Evolutionary conservation across 1,139 yeast genomes (phyloP), one percentile per base, ranked within the genome.

Genomic region (Hemisphaericaspora subhashii): DNA sequence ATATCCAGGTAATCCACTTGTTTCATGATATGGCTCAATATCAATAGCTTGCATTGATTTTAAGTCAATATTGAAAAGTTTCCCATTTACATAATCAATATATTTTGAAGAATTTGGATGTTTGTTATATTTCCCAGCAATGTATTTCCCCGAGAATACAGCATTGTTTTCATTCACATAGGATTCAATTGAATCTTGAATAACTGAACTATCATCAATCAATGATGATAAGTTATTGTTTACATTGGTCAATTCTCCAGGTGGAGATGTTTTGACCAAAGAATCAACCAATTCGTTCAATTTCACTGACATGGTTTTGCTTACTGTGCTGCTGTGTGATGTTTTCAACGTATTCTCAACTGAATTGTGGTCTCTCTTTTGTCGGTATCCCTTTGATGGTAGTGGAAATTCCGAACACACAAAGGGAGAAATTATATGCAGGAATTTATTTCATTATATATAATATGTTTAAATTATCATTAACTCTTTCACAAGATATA

Each of bases 51-150:
- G 57, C 33, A 59, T 62, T 8, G 53, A 47, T 10, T 64, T 53
- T 46, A 83, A 78, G 57, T 89, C 89, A 40, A 86, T 79, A 40
- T 77, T 74, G 58, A 86, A 86, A 38, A 68, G 64, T 43, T 73
- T 59, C 31, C 76, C 75, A 29, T 62, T 61, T 4, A 69, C 51
- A 39, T 53, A 63, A 49, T 72, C 77, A 41, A 66, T 53, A 46
- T 60, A 71, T 45, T 72, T 72, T 11, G 72, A 58, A 3, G 71
- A 59, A 13, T 46, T 43, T 8, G 48, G 38, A 36, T 60, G 62
- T 42, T 67, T 68, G 46, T 64, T 70, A 48, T 55, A 54, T 38
- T 56, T 54, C 34, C 65, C 58, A 17, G 72, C 74, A 38, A 71
- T 60, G 43, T 59, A 62, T 5, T 47, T 42, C 3, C 56, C 54